A percentile compares a stretch with the other conserved stretches of the same genome.
Evolutionary conservation across 192 early-diverging fungal species (phyloP).

Genomic region (Linnemannia exigua): DNA sequence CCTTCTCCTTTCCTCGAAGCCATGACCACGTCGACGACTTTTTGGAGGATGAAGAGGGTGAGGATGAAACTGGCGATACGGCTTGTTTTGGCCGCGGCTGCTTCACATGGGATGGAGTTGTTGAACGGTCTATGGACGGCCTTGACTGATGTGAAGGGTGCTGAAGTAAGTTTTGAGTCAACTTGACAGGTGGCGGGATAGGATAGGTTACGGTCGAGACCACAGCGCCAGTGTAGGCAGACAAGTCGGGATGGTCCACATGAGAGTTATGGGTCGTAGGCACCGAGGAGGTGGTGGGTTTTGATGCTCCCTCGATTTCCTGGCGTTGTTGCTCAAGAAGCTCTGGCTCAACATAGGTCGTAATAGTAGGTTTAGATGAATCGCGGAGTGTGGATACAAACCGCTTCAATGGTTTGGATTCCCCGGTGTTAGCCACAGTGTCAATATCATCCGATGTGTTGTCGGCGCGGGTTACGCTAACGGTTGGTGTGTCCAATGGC

Average conservation of each 20-base stretch:
- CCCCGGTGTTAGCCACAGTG: not conserved
- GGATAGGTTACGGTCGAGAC: slow-evolving; percentile 36
- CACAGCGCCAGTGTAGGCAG: not conserved
- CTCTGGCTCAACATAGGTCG: slow-evolving; percentile 51
- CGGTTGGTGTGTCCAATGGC: slow-evolving; percentile 2
- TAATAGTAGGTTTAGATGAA: slow-evolving; percentile 49
- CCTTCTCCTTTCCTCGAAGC: slow-evolving; percentile 55
- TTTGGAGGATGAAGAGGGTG: slow-evolving; percentile 15
- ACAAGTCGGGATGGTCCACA: not conserved
- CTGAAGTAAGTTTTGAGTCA: slow-evolving; percentile 47
- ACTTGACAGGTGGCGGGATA: slow-evolving; percentile 48
- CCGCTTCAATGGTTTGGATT: slow-evolving; percentile 29
- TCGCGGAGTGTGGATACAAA: slow-evolving; percentile 52
- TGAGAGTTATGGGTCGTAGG: not conserved
- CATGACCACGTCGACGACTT: slow-evolving; percentile 58
- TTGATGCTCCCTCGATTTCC: slow-evolving; percentile 23
- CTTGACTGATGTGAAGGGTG: slow-evolving; percentile 14
- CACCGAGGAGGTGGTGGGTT: not conserved
- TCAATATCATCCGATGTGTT: not conserved
- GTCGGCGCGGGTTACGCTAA: not conserved
- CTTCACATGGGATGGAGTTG: not conserved
- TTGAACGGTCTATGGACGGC: not conserved
- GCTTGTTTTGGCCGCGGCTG: slow-evolving; percentile 19
- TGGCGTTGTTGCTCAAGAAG: slow-evolving; percentile 40
- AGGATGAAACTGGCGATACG: not conserved